A percentile compares a stretch with the other conserved stretches of the same genome.
phyloP scores from a whole-genome alignment of 306 rosid genomes.

The Quercus dentata region DNA sequence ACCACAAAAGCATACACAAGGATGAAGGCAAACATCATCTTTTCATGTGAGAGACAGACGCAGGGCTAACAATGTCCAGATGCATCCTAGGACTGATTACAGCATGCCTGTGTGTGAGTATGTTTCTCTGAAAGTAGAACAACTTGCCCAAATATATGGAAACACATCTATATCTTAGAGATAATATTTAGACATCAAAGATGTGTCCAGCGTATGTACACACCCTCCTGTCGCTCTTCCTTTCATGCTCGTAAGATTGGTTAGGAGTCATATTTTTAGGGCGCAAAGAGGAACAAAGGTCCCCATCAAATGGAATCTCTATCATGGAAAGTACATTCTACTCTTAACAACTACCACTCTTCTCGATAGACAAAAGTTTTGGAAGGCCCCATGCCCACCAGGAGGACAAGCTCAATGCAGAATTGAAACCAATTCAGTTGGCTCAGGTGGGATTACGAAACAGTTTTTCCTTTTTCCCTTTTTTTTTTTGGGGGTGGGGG shows the following conservation, averaged over 20 bases:
- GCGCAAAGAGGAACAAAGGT: neutral
- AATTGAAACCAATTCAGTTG: neutral
- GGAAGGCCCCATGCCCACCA: neutral
- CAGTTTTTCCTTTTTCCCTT: neutral
- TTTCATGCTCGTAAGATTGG: neutral
- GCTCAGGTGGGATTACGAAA: neutral
- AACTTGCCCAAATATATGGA: neutral
- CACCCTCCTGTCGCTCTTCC: neutral
- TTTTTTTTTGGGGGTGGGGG: too few relatives aligned
- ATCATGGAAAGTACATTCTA: neutral
- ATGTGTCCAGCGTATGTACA: neutral
- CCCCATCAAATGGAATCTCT: neutral
- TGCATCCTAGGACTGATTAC: neutral
- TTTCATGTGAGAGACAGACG: neutral
- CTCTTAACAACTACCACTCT: neutral
- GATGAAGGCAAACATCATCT: too few relatives aligned
- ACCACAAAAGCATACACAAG: too few relatives aligned
- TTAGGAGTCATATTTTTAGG: neutral
- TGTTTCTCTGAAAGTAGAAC: neutral
- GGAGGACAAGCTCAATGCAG: neutral
- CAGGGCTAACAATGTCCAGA: neutral
- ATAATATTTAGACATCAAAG: neutral
- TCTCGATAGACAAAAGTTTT: neutral
- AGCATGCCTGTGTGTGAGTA: neutral
- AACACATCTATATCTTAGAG: neutral